phyloP scores from a whole-genome alignment of 305 asterid genomes.

The Solanum hybrid region DNA sequence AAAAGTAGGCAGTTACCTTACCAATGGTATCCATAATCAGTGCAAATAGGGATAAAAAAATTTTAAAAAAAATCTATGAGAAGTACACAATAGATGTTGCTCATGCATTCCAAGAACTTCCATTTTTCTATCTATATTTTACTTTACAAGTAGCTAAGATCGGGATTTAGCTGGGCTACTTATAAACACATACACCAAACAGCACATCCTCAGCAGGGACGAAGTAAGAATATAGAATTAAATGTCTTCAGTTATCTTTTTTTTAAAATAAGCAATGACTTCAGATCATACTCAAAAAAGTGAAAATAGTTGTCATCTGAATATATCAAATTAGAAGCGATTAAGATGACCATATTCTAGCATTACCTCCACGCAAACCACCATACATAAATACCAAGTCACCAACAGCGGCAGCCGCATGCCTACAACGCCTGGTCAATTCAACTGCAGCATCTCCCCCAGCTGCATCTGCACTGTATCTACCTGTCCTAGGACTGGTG shows the following conservation, averaged over 20 bases:
- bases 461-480: constrained; percentile 95
- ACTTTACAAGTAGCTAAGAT: not conserved
- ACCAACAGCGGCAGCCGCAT: constrained; percentile 96
- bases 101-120: not conserved
- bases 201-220: not conserved
- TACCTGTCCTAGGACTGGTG: constrained; percentile 92
- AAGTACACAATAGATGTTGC: not conserved
- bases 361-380: constrained; percentile 98
- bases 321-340: not conserved
- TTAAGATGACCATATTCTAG: not conserved
- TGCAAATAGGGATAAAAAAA: not conserved
- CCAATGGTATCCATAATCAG: not conserved
- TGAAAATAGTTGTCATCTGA: not conserved
- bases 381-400: constrained; percentile 93
- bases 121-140: not conserved
- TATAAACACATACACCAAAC: not conserved
- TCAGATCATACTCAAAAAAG: not conserved
- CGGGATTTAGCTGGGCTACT: not conserved
- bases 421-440: constrained; percentile 92
- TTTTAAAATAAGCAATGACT: not conserved
- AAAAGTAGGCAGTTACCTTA: not conserved
- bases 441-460: constrained; percentile 99
- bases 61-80: not conserved
- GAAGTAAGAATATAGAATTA: not conserved
- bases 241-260: not conserved